These are phyloP conservation scores for Tricholoma terreum DNA, from an alignment of 768 basidiomycete genomes.

Conservation along the genomic window DNA sequence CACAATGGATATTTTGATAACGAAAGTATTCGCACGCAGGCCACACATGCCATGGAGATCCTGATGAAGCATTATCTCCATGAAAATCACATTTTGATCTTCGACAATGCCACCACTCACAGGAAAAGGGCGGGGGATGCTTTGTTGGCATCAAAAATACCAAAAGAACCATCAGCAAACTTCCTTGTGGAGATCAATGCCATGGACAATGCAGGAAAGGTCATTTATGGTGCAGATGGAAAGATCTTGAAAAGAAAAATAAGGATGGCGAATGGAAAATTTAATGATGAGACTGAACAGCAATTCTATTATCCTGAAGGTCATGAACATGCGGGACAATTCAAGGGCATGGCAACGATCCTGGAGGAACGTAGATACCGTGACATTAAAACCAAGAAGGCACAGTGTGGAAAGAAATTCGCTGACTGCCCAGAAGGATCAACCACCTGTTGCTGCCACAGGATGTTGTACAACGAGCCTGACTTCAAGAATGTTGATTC, in stretches of 20 bases:
- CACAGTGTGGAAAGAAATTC: too few relatives aligned
- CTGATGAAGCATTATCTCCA: slow-evolving; percentile 18
- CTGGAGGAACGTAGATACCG: too few relatives aligned
- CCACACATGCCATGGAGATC: slow-evolving; percentile 22
- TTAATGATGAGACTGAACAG: too few relatives aligned
- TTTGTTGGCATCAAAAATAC: not conserved
- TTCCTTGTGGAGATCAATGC: not conserved
- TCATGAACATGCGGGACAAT: too few relatives aligned
- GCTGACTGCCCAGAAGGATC: too few relatives aligned
- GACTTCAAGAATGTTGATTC: too few relatives aligned
- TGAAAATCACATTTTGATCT: slow-evolving; percentile 19
- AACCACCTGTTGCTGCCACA: too few relatives aligned
- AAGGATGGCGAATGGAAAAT: not conserved
- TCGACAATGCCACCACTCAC: slow-evolving; percentile 29
- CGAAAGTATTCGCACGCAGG: slow-evolving; percentile 21
- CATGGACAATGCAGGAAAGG: slow-evolving; percentile 1
- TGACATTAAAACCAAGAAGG: too few relatives aligned
- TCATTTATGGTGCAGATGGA: slow-evolving; percentile 1
- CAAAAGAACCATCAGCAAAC: not conserved
- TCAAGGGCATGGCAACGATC: too few relatives aligned
- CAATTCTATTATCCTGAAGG: too few relatives aligned
- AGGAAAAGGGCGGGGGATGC: slow-evolving; percentile 13
- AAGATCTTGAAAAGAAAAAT: not conserved
- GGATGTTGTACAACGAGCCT: too few relatives aligned
- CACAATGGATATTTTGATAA: slow-evolving; percentile 25